Conservation (phyloP, 148 eudicot genomes). For the Amaranthus hypochondriacus region DNA sequence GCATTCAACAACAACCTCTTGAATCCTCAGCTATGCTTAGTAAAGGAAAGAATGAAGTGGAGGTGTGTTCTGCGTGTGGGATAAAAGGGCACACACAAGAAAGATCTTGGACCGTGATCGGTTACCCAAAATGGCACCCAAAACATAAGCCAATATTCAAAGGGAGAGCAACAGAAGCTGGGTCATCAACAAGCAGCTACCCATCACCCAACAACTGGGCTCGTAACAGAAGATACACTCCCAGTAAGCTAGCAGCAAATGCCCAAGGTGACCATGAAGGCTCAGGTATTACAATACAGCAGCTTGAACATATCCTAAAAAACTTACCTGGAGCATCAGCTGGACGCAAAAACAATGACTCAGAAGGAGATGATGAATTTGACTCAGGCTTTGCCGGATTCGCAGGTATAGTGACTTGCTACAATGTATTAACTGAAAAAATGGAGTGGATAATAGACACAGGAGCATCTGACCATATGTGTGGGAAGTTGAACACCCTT, state of each 20-base stretch:
- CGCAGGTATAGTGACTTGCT: not conserved
- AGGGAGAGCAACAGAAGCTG: not conserved
- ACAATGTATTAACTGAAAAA: not conserved
- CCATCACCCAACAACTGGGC: not conserved
- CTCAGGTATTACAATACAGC: not conserved
- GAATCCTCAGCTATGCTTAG: not conserved
- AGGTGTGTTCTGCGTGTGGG: not conserved
- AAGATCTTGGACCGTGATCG: not conserved
- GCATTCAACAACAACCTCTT: rapidly evolving
- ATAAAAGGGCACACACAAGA: not conserved
- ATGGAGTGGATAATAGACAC: not conserved
- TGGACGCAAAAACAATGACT: not conserved
- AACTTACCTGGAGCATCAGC: not conserved
- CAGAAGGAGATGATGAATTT: not conserved
- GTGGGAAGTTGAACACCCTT: rapidly evolving
- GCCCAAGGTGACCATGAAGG: not conserved
- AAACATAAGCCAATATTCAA: not conserved
- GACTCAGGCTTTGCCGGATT: not conserved
- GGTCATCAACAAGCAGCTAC: not conserved
- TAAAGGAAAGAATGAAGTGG: not conserved
- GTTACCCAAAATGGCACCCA: not conserved
- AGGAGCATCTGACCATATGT: slow-evolving; percentile 7
- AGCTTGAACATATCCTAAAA: not conserved
- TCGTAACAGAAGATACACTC: not conserved
- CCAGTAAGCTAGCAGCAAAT: not conserved